Conservation (phyloP, 257 asterid species). For the Ilex asprella region DNA sequence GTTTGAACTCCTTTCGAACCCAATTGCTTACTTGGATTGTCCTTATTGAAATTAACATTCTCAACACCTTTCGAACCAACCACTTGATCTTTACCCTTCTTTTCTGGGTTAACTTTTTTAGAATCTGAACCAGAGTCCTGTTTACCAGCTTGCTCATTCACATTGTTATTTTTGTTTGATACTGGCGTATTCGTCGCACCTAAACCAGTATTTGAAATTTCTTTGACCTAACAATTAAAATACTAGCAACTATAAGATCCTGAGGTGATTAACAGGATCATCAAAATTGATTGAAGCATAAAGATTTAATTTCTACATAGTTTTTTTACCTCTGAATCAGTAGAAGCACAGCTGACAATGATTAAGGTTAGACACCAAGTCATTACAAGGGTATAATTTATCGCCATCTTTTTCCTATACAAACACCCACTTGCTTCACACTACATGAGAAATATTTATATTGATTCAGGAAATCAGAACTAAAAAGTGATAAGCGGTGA, state of each 20-base stretch:
- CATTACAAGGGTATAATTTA: slow-evolving; percentile 20
- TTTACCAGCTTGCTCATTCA: slow-evolving; percentile 12
- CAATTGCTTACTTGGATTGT: slow-evolving; percentile 17
- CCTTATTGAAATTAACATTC: slow-evolving; percentile 7
- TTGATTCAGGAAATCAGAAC: too few relatives aligned
- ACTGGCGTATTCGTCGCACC: slow-evolving; percentile 11
- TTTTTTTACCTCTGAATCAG: slow-evolving; percentile 53
- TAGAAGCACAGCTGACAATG: slow-evolving; percentile 21
- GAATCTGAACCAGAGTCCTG: neutral
- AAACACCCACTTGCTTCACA: neutral
- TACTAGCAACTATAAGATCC: slow-evolving; percentile 8
- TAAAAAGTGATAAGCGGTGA: too few relatives aligned
- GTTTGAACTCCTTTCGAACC: slow-evolving; percentile 18
- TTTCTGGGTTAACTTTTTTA: slow-evolving; percentile 16
- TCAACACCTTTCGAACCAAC: slow-evolving; percentile 6
- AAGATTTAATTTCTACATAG: neutral
- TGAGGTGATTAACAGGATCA: neutral
- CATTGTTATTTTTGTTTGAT: slow-evolving; percentile 18
- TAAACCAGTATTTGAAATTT: slow-evolving; percentile 16
- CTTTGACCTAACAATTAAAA: slow-evolving; percentile 29
- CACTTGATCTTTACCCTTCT: slow-evolving; percentile 11
- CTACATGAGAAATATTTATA: neutral
- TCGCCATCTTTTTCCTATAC: slow-evolving; percentile 29
- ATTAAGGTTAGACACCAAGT: slow-evolving; percentile 31
- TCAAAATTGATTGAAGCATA: too few relatives aligned